phyloP scores from a whole-genome alignment of 148 eudicot genomes.

The Diospyros kaki region DNA sequence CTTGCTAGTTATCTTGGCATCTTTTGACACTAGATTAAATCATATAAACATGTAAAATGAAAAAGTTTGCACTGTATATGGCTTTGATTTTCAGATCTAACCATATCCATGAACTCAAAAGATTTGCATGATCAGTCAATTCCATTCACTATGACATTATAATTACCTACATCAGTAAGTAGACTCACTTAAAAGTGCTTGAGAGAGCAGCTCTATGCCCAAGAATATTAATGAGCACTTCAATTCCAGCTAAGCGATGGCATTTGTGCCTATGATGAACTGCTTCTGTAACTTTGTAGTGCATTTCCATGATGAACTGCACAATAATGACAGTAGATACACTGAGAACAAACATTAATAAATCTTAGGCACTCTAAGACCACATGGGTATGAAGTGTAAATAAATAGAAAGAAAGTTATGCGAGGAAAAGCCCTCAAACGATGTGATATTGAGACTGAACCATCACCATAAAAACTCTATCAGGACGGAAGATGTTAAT shows the following conservation, averaged over 20 bases:
- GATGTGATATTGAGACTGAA: conserved; percentile 4
- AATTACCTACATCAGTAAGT: neutral
- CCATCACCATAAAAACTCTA: conserved; percentile 84
- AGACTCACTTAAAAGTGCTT: conserved; percentile 77
- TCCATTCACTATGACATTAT: neutral
- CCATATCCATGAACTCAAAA: neutral
- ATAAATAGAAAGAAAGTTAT: neutral
- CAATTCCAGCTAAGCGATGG: conserved; percentile 79
- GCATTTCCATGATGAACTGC: conserved; percentile 89
- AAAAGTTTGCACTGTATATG: neutral
- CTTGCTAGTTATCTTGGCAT: conserved; percentile 1
- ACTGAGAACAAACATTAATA: neutral
- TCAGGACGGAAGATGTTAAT: conserved; percentile 87
- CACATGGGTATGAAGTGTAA: neutral
- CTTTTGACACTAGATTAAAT: neutral
- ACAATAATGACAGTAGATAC: conserved; percentile 15
- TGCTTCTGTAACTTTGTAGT: conserved; percentile 83
- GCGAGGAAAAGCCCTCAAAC: neutral
- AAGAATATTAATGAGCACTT: conserved; percentile 74
- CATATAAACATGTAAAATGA: neutral
- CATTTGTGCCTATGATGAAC: conserved; percentile 66
- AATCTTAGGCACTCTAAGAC: conserved; percentile 7
- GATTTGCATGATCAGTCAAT: neutral
- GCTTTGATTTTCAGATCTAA: neutral
- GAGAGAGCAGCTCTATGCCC: conserved; percentile 73